phyloP scores from a whole-genome alignment of 495 filamentous ascomycete species.

The Penicillium argentinense region DNA sequence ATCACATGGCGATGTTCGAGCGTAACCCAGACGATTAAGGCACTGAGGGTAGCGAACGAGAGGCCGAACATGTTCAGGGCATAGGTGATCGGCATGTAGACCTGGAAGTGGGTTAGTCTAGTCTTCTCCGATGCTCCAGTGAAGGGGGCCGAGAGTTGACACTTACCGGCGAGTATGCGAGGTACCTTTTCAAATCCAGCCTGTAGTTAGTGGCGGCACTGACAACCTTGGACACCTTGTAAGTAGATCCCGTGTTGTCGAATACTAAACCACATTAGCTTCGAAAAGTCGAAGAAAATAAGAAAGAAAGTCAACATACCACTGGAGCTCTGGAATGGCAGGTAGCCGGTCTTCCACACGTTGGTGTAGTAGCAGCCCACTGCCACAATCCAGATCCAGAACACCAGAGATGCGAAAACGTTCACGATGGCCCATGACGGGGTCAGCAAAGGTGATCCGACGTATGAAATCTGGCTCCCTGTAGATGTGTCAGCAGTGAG shows the following conservation, averaged over 20 bases:
- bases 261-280: constrained; percentile 51
- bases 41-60: constrained; percentile 75
- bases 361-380: constrained; percentile 43
- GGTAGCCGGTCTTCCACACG: constrained; percentile 51
- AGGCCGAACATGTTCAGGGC: constrained; percentile 71
- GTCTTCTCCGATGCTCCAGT: too few species aligned
- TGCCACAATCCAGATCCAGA: constrained; percentile 81
- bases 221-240: constrained; percentile 73
- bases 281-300: too few species aligned
- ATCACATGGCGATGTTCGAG: constrained; percentile 37
- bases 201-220: constrained; percentile 59
- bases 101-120: too few species aligned
- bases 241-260: constrained; percentile 74
- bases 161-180: constrained; percentile 61
- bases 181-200: constrained; percentile 69
- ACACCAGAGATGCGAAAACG: constrained; percentile 68
- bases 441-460: constrained; percentile 73
- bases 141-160: background rate
- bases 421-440: constrained; percentile 86
- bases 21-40: constrained; percentile 66
- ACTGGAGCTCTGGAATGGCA: constrained; percentile 27
- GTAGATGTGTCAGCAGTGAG: constrained; percentile 32
- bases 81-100: constrained; percentile 82
- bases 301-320: too few species aligned
- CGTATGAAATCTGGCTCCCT: constrained; percentile 85